Conservation (phyloP, 768 basidiomycete genomes). For the Naematelia encephala region DNA sequence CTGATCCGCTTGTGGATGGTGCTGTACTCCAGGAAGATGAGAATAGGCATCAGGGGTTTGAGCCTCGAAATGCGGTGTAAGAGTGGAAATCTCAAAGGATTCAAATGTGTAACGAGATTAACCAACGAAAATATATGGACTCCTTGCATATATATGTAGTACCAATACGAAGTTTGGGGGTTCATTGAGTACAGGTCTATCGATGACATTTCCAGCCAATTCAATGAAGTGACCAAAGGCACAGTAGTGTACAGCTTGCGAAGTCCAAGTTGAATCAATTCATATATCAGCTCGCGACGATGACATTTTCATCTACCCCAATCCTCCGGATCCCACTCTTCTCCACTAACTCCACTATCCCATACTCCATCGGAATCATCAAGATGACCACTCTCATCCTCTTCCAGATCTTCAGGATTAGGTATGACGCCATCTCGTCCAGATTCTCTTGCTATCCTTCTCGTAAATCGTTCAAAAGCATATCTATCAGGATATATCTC, state of each 20-base stretch:
- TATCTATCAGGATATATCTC: conserved; percentile 26
- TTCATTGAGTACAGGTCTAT: no score
- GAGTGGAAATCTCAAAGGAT: no score
- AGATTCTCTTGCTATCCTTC: conserved; percentile 26
- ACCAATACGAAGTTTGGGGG: no score
- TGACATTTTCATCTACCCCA: conserved; percentile 34
- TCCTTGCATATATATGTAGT: no score
- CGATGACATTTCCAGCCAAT: no score
- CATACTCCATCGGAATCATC: conserved; percentile 7
- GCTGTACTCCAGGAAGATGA: background rate
- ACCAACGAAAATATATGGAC: no score
- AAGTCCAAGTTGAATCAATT: background rate
- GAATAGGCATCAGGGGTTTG: background rate
- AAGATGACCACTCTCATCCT: conserved; percentile 7
- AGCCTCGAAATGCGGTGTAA: background rate
- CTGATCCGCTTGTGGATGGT: background rate
- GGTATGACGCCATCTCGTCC: conserved; percentile 34
- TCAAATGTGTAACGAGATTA: no score
- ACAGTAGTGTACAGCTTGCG: background rate
- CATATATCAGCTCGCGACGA: background rate
- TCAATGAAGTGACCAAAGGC: no score
- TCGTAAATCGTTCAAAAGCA: conserved; percentile 28
- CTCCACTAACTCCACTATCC: conserved; percentile 16
- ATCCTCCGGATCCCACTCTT: conserved; percentile 32
- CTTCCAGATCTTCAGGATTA: conserved; percentile 20